Evolutionary conservation across 768 basidiomycete genomes (phyloP).

Genomic region (Myochromella boudieri): DNA sequence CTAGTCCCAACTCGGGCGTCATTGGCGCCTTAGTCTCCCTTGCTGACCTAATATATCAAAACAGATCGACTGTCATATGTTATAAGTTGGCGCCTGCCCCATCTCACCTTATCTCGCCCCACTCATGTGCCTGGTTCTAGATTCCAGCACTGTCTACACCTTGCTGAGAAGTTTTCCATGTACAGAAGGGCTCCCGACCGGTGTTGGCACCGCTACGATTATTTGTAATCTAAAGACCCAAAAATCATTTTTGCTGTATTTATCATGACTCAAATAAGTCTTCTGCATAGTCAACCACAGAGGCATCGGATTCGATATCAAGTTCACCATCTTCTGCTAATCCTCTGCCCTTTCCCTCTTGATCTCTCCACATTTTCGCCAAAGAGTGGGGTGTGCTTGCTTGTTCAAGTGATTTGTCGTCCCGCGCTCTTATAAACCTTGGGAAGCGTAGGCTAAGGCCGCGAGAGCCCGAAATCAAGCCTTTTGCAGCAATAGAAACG

Average conservation of each 20-base stretch:
- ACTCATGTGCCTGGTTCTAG: too few relatives aligned
- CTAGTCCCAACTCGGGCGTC: neutral
- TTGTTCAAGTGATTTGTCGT: constrained; percentile 72
- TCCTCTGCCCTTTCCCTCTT: constrained; percentile 43
- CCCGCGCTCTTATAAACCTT: constrained; percentile 70
- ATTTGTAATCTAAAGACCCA: neutral
- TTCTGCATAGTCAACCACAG: constrained; percentile 23
- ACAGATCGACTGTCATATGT: too few relatives aligned
- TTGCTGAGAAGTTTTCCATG: too few relatives aligned
- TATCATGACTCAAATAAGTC: neutral
- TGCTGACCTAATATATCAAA: too few relatives aligned
- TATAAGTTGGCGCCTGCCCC: too few relatives aligned
- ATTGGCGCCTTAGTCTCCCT: too few relatives aligned
- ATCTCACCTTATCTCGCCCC: too few relatives aligned
- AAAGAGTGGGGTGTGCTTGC: constrained; percentile 75
- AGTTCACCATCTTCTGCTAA: constrained; percentile 61
- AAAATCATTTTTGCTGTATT: neutral
- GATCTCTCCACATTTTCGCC: constrained; percentile 64
- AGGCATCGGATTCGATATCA: constrained; percentile 38
- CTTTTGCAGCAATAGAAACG: constrained; percentile 76
- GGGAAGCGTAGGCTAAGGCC: constrained; percentile 89
- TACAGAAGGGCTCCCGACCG: too few relatives aligned
- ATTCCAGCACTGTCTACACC: too few relatives aligned
- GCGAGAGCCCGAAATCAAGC: constrained; percentile 47
- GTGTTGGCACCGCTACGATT: neutral